Conservation (phyloP, 2,329 filamentous ascomycete genomes). For the Chrysoporthe puriensis region DNA sequence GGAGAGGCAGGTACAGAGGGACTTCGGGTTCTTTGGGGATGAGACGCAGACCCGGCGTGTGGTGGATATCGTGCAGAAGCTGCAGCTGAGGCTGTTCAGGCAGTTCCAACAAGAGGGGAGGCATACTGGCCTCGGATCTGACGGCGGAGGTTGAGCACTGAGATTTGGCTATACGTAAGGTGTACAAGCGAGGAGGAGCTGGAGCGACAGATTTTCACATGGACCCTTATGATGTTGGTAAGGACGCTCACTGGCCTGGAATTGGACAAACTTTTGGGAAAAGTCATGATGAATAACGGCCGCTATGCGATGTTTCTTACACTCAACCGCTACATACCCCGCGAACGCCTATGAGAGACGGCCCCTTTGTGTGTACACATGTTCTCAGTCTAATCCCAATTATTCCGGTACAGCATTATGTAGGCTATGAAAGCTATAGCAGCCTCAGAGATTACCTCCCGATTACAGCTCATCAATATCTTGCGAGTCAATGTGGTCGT, state of each 20-base stretch:
- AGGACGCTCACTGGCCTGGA: neutral
- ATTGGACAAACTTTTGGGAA: neutral
- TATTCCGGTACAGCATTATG: neutral
- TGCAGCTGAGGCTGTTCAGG: slow-evolving; percentile 28
- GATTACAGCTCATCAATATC: slow-evolving; percentile 22
- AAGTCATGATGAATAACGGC: neutral
- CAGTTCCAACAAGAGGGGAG: slow-evolving; percentile 18
- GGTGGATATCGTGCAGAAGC: slow-evolving; percentile 28
- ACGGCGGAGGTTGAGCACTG: neutral
- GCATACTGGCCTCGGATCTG: neutral
- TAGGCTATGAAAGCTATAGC: neutral
- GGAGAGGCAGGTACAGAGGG: slow-evolving; percentile 26
- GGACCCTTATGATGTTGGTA: neutral
- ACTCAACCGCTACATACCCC: too few species aligned
- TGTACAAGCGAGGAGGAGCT: neutral
- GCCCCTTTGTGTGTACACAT: too few species aligned
- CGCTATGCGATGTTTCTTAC: neutral
- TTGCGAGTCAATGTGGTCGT: slow-evolving; percentile 39
- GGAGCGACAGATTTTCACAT: neutral
- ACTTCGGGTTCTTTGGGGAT: slow-evolving; percentile 29
- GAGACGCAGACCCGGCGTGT: slow-evolving; percentile 24
- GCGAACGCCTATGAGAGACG: too few species aligned
- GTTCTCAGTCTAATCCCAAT: neutral
- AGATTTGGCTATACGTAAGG: neutral
- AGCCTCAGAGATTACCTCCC: neutral